phyloP scores from a whole-genome alignment of 768 basidiomycete species.

The Clavaria fumosa region DNA sequence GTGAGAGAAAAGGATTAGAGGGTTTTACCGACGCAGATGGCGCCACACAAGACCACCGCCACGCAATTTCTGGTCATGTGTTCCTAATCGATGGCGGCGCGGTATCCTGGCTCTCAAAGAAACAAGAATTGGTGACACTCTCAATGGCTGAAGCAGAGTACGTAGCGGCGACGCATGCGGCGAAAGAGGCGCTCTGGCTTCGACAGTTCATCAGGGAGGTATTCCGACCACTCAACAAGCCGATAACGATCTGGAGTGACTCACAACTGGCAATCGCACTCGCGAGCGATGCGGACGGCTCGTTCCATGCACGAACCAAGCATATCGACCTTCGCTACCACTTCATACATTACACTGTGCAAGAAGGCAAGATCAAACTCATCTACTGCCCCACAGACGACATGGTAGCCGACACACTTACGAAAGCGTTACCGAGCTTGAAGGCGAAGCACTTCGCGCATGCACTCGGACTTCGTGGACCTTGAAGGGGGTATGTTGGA shows the following conservation, averaged over 20 bases:
- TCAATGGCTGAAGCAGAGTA: conserved; percentile 14
- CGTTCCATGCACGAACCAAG: conserved; percentile 18
- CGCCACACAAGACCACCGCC: conserved; percentile 11
- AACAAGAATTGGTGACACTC: conserved; percentile 17
- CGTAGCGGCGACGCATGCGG: conserved; percentile 14
- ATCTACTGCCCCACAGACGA: conserved; percentile 12
- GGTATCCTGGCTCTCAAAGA: conserved; percentile 21
- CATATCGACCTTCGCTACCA: conserved; percentile 22
- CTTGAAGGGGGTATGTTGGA: conserved; percentile 6
- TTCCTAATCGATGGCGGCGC: conserved; percentile 18
- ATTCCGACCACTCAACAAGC: conserved; percentile 2
- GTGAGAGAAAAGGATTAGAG: conserved; percentile 8
- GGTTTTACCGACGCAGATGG: conserved; percentile 10
- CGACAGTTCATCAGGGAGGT: conserved; percentile 14
- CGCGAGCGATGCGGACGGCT: conserved; percentile 14
- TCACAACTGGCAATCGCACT: conserved; percentile 11
- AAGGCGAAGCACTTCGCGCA: conserved; percentile 6
- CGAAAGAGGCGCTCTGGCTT: conserved; percentile 19
- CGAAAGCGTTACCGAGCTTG: conserved; percentile 10
- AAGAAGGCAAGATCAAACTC: conserved; percentile 4
- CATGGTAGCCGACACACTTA: conserved; percentile 20
- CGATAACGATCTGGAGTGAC: conserved; percentile 10
- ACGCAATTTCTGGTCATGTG: conserved; percentile 21
- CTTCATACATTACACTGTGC: conserved; percentile 14
- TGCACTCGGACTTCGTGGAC: conserved; percentile 3